phyloP scores from a whole-genome alignment of 306 rosid genomes.

The Parietaria judaica region DNA sequence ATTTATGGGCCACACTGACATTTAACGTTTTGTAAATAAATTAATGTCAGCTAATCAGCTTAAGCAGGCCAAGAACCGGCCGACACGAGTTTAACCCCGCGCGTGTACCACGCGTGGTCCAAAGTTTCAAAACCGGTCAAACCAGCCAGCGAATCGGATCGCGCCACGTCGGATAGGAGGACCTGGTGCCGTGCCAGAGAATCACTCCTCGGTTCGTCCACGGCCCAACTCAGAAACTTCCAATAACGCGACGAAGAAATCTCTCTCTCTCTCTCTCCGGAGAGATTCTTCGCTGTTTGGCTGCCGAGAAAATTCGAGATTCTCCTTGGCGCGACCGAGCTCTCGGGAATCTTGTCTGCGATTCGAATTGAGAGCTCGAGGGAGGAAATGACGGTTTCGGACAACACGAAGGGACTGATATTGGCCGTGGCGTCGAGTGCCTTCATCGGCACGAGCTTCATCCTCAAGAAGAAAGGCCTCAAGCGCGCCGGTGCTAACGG shows the following conservation, averaged over 20 bases:
- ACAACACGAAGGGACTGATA: slow-evolving; percentile 59
- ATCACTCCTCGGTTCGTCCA: slow-evolving; percentile 1
- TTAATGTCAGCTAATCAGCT: too few species aligned
- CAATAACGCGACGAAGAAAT: slow-evolving; percentile 1
- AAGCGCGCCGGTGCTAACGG: slow-evolving; percentile 72
- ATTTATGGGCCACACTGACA: too few species aligned
- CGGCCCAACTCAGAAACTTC: not conserved
- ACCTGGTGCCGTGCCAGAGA: not conserved
- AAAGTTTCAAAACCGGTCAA: not conserved
- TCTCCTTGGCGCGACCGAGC: slow-evolving; percentile 30
- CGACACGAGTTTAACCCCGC: not conserved
- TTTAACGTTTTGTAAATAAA: too few species aligned
- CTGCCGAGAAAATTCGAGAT: slow-evolving; percentile 8
- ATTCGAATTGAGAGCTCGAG: slow-evolving; percentile 10
- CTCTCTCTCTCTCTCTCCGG: too few species aligned
- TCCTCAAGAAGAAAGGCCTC: slow-evolving; percentile 94
- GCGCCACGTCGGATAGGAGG: not conserved
- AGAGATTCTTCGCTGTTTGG: not conserved
- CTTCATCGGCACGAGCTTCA: slow-evolving; percentile 83
- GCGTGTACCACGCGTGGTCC: not conserved
- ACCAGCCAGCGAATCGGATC: not conserved
- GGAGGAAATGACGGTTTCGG: slow-evolving; percentile 45
- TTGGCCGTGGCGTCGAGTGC: slow-evolving; percentile 76
- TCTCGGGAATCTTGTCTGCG: slow-evolving; percentile 21
- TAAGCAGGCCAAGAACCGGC: not conserved